Conservation (phyloP, 768 basidiomycete species). For the Mycena floridula region DNA sequence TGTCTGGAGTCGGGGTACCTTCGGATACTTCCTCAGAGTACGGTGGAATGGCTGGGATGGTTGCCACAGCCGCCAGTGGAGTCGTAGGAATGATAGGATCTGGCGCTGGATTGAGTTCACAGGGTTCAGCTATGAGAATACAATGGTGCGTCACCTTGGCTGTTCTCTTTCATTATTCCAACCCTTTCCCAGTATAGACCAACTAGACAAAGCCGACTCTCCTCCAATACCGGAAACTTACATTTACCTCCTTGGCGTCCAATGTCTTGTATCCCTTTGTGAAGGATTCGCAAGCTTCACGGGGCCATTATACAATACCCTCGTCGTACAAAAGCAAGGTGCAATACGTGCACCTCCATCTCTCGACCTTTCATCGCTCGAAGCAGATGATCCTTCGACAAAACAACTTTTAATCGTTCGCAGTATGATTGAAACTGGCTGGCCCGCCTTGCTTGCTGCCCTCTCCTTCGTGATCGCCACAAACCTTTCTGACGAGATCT, state of each 20-base stretch:
- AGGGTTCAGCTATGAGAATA: constrained; percentile 77
- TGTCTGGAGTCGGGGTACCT: constrained; percentile 57
- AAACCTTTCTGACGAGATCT: constrained; percentile 87
- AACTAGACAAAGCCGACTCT: constrained; percentile 94
- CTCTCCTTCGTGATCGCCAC: constrained; percentile 87
- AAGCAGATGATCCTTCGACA: constrained; percentile 42
- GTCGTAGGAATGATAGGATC: constrained; percentile 77
- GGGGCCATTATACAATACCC: constrained; percentile 66
- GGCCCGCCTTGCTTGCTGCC: constrained; percentile 90
- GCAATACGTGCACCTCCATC: constrained; percentile 66
- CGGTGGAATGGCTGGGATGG: constrained; percentile 72
- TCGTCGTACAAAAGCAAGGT: constrained; percentile 62
- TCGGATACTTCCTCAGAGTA: constrained; percentile 38
- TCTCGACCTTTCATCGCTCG: constrained; percentile 53
- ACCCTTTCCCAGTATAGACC: constrained; percentile 78
- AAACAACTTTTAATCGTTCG: constrained; percentile 58
- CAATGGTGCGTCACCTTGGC: constrained; percentile 60
- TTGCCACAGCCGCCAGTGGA: constrained; percentile 76
- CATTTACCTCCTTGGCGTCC: constrained; percentile 85
- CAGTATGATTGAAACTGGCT: constrained; percentile 79
- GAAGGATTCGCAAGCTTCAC: constrained; percentile 78
- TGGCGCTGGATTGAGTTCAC: constrained; percentile 63
- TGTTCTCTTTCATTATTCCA: too few species aligned
- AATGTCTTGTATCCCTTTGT: constrained; percentile 80
- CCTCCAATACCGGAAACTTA: constrained; percentile 93